Base-by-base conservation (phyloP, 441 rosid species). In the Brassica hybrid region DNA sequence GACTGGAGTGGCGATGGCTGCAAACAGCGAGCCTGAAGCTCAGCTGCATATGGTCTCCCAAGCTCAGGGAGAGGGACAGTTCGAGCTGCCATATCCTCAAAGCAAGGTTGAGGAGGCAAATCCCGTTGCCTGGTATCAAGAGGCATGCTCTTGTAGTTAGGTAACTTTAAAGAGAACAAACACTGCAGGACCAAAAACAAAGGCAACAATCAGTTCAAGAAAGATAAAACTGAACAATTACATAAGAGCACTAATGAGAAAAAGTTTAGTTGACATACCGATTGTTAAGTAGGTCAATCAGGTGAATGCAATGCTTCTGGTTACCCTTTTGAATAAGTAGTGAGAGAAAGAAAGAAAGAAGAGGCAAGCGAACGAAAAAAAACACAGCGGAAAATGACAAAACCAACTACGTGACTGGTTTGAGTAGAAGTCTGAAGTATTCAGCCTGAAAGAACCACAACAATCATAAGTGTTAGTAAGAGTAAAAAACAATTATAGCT, bases 361-460 rank as follows among this genome's bases (percentile, higher is more conserved):
- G 78, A 65, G 18, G 74, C 81, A 82, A 73, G 83, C 81, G 79
- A 87, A 79, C 74, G 77, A 74, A 83, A 74, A 62, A 81, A 56
- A 57, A 50, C 48, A 80, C 73, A 80, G 78, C 69, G 23, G 27
- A 23, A 16, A 45, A 57, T 67, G 54, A 54, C 74, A 52, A 76
- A 41, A 67, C 76, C 69, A 88, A 78, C 94, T 94, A 92, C 98
- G 97, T 94, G 8, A 94, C 94, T 59, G 98, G 98, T 81, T 94
- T 94, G 75, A 94, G 96, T 85, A 94, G 82, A 72, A 90, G 94
- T 82, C 98, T 95, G 72, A 94, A 94, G 84, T 94, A 92, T 66
- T 92, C 93, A 81, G 95, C 98, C 98, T 94, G 92, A 69, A n/a
- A n/a, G n/a, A 64, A 64, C 80, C 80, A 18, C 23, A 65, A 21